Conservation (phyloP, 192 early-diverging fungal genomes). For the Dimargaris xerosporica region DNA sequence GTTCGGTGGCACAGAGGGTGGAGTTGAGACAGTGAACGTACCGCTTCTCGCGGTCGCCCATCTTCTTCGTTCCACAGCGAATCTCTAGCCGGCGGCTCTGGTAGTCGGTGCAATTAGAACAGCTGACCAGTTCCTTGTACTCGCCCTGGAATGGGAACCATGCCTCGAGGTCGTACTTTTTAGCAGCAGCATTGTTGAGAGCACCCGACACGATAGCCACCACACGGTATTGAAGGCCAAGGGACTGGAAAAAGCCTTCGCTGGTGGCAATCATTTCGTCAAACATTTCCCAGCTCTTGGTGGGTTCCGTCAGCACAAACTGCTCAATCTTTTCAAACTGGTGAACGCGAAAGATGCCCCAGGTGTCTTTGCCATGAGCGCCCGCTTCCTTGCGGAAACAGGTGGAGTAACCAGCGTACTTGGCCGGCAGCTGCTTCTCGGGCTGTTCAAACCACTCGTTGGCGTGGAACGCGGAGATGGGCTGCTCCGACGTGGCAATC, state of each 20-base stretch:
- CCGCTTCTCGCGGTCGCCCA: conserved; percentile 83
- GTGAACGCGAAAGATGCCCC: conserved; percentile 99
- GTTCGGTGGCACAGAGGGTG: conserved; percentile 89
- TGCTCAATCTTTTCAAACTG: conserved; percentile 99
- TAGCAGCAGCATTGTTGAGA: conserved; percentile 96
- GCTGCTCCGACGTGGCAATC: conserved; percentile 98
- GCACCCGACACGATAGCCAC: conserved; percentile 94
- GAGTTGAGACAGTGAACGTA: conserved; percentile 97
- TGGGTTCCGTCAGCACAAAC: conserved; percentile 89
- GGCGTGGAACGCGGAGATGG: conserved; percentile 91
- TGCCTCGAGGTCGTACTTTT: conserved; percentile 98
- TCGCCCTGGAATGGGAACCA: conserved; percentile 98
- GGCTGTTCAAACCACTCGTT: conserved; percentile 92
- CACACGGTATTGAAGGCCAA: conserved; percentile 88
- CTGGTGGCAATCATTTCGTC: conserved; percentile 84
- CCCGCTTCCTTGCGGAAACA: conserved; percentile 99
- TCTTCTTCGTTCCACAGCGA: conserved; percentile 92
- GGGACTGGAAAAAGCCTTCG: conserved; percentile 90
- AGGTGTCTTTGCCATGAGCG: conserved; percentile 89
- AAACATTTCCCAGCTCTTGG: conserved; percentile 98
- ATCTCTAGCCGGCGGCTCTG: conserved; percentile 91
- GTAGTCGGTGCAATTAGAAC: conserved; percentile 99
- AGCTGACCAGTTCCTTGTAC: conserved; percentile 97
- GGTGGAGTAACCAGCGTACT: conserved; percentile 92
- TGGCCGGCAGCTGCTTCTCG: conserved; percentile 77